Evolutionary conservation across 2,329 filamentous ascomycete species (phyloP).

Genomic region (Colletotrichum tofieldiae): DNA sequence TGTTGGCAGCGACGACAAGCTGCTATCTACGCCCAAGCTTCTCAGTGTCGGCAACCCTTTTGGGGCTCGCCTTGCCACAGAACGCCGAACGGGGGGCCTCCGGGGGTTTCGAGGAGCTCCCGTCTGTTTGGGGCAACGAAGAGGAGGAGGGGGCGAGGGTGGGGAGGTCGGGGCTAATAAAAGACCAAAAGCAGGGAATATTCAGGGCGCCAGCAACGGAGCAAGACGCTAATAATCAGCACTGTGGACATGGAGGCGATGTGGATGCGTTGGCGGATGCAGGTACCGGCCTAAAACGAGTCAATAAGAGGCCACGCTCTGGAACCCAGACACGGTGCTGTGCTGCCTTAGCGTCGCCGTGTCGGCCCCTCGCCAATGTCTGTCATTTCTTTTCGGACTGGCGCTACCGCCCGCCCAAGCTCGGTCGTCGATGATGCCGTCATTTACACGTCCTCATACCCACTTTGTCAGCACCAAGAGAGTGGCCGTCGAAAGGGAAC

Average conservation of each 20-base stretch:
- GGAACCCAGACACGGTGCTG: background rate
- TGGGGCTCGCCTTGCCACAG: background rate
- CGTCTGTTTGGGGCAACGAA: background rate
- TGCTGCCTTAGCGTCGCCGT: conserved; percentile 18
- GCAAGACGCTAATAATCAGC: background rate
- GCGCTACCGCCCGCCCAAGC: background rate
- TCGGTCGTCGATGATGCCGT: conserved; percentile 19
- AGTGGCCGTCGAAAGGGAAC: background rate
- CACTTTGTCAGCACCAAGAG: conserved; percentile 10
- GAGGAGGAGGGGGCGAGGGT: background rate
- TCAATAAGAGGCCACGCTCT: conserved; percentile 4
- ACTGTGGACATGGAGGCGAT: conserved; percentile 15
- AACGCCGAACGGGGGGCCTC: background rate
- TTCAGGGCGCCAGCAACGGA: background rate
- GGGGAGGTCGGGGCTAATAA: conserved; percentile 4
- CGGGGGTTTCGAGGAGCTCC: conserved; percentile 4
- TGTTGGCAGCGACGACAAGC: background rate
- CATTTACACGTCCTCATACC: conserved; percentile 28
- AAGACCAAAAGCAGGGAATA: conserved; percentile 4
- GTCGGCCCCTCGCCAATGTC: background rate
- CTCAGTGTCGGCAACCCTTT: background rate
- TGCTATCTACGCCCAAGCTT: background rate
- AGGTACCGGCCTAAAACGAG: conserved; percentile 40
- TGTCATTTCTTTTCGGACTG: conserved; percentile 15
- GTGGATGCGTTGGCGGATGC: conserved; percentile 40